phyloP scores from a whole-genome alignment of 2,329 filamentous ascomycete species.

The Fusarium irregulare region DNA sequence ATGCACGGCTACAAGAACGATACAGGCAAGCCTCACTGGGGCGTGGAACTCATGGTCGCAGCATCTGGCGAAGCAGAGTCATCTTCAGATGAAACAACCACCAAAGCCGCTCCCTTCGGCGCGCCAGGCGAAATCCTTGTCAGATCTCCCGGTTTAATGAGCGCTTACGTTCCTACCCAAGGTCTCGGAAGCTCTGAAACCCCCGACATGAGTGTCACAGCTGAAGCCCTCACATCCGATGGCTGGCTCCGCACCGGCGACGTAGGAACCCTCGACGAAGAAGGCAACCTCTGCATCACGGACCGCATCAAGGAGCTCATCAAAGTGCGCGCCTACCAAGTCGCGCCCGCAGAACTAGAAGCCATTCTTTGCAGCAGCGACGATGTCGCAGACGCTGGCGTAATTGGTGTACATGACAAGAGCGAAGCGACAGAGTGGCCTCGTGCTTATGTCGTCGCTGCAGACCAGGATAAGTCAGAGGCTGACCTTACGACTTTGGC shows the following conservation, averaged over 20 bases:
- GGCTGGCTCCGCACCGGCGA: slow-evolving; percentile 80
- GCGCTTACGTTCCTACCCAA: slow-evolving; percentile 73
- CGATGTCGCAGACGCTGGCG: slow-evolving; percentile 71
- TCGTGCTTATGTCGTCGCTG: slow-evolving; percentile 69
- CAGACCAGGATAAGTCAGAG: slow-evolving; percentile 43
- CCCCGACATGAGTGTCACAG: slow-evolving; percentile 53
- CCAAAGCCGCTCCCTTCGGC: slow-evolving; percentile 55
- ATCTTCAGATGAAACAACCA: slow-evolving; percentile 41
- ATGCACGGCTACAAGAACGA: slow-evolving; percentile 66
- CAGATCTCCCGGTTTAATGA: slow-evolving; percentile 72
- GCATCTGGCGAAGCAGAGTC: slow-evolving; percentile 55
- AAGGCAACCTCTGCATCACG: slow-evolving; percentile 72
- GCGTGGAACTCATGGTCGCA: slow-evolving; percentile 74
- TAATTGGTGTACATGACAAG: slow-evolving; percentile 68
- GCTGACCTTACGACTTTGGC: slow-evolving; percentile 59
- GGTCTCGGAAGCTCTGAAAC: slow-evolving; percentile 44
- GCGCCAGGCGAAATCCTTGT: slow-evolving; percentile 74
- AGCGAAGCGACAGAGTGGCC: slow-evolving; percentile 72
- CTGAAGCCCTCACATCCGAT: slow-evolving; percentile 59
- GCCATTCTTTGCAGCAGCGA: slow-evolving; percentile 52
- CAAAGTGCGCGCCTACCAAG: slow-evolving; percentile 70
- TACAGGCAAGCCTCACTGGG: slow-evolving; percentile 72
- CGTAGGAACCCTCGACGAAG: slow-evolving; percentile 67
- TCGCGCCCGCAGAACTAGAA: slow-evolving; percentile 65
- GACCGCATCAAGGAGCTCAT: slow-evolving; percentile 78